Evolutionary conservation across 1,284 basidiomycete species (phyloP).

Genomic region (Ceratobasidium papillatum): DNA sequence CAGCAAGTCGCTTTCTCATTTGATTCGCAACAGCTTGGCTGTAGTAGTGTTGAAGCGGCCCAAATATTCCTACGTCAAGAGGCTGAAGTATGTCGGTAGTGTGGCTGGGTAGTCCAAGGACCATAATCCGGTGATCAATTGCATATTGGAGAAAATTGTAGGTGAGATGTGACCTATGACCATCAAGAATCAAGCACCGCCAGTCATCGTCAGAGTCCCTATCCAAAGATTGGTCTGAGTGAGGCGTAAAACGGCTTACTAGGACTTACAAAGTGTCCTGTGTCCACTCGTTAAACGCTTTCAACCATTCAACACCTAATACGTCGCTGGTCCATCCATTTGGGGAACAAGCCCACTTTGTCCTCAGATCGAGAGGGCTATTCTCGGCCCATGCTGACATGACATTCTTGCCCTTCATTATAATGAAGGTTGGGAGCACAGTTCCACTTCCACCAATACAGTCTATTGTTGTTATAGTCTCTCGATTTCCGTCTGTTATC

Average conservation of each 20-base stretch:
- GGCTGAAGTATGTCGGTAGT: slow-evolving; percentile 56
- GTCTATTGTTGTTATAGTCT: slow-evolving; percentile 3
- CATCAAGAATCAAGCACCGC: slow-evolving; percentile 26
- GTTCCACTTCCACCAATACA: neutral
- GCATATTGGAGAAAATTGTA: slow-evolving; percentile 47
- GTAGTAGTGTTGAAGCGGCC: slow-evolving; percentile 46
- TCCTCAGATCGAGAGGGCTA: neutral
- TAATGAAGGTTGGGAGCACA: slow-evolving; percentile 15
- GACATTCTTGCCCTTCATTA: slow-evolving; percentile 22
- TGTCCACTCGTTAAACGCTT: slow-evolving; percentile 49
- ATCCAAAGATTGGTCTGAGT: neutral
- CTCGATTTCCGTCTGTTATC: neutral
- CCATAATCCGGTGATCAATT: slow-evolving; percentile 48
- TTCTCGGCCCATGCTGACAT: neutral
- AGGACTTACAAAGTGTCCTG: slow-evolving; percentile 41
- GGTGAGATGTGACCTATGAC: slow-evolving; percentile 37
- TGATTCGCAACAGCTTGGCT: slow-evolving; percentile 9
- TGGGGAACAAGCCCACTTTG: slow-evolving; percentile 46
- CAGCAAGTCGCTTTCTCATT: slow-evolving; percentile 31
- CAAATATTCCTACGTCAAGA: slow-evolving; percentile 55
- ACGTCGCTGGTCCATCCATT: slow-evolving; percentile 57
- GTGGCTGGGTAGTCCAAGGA: slow-evolving; percentile 54
- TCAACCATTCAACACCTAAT: slow-evolving; percentile 52
- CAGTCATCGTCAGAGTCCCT: neutral
- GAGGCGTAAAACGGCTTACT: neutral